A percentile compares a stretch with the other conserved stretches of the same genome.
These are phyloP conservation scores for Chaetomiaceae sp. DNA, from an alignment of 2,329 filamentous ascomycete genomes.

Conservation along the genomic window DNA sequence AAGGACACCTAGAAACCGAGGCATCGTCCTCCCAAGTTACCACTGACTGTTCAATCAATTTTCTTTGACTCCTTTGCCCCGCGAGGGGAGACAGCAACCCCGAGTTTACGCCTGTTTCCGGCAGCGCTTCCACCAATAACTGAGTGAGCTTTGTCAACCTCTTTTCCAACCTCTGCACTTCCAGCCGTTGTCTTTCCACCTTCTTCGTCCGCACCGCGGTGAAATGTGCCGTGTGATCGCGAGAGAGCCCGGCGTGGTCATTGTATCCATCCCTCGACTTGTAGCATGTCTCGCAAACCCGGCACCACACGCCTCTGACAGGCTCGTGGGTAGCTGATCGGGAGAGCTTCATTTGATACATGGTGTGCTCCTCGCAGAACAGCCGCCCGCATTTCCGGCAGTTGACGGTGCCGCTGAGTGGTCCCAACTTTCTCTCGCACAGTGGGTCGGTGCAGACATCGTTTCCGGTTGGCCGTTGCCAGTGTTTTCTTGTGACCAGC, in stretches of 20 bases:
- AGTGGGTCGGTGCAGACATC: constrained; percentile 84
- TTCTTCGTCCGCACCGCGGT: constrained; percentile 65
- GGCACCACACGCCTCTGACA: constrained; percentile 82
- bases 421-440: constrained; percentile 75
- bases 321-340: constrained; percentile 86
- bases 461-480: constrained; percentile 71
- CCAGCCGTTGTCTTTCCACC: constrained; percentile 80
- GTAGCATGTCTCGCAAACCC: constrained; percentile 98
- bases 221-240: constrained; percentile 72
- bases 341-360: constrained; percentile 99
- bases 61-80: constrained; percentile 70
- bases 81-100: constrained; percentile 58
- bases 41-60: constrained; percentile 81
- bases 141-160: constrained; percentile 85
- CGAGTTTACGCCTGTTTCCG: constrained; percentile 52
- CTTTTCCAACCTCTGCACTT: constrained; percentile 87
- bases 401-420: constrained; percentile 80
- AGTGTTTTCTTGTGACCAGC: constrained; percentile 80
- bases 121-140: constrained; percentile 69
- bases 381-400: constrained; percentile 88
- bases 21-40: constrained; percentile 95
- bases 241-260: constrained; percentile 69
- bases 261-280: constrained; percentile 96
- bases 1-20: constrained; percentile 75
- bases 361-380: constrained; percentile 96